A percentile compares a stretch with the other conserved stretches of the same genome.
Evolutionary conservation across 352 stramenopile species (phyloP).

Genomic region (Globisporangium emineosum): DNA sequence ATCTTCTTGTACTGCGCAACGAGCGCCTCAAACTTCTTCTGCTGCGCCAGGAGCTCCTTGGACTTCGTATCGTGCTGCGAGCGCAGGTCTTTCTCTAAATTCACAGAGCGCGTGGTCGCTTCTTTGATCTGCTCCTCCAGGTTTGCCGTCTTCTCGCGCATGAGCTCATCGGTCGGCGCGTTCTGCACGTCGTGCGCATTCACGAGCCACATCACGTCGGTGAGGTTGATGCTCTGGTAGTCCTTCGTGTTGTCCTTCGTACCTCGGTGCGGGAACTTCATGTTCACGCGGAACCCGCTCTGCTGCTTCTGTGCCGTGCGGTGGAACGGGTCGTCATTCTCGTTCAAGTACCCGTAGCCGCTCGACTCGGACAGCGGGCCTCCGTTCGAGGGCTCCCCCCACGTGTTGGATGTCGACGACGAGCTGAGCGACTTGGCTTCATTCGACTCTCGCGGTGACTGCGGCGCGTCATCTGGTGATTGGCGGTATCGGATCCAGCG

Average conservation of each 20-base stretch:
- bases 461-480: conserved; percentile 32
- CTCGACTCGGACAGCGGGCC: conserved; percentile 28
- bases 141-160: conserved; percentile 86
- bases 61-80: conserved; percentile 72
- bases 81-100: conserved; percentile 69
- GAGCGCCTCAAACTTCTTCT: conserved; percentile 79
- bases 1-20: conserved; percentile 83
- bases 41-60: conserved; percentile 61
- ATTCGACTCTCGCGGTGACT: conserved; percentile 50
- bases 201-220: conserved; percentile 81
- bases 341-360: conserved; percentile 37
- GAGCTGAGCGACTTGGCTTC: conserved; percentile 38
- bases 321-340: conserved; percentile 84
- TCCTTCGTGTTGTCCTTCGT: conserved; percentile 89
- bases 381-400: conserved; percentile 37
- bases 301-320: conserved; percentile 84
- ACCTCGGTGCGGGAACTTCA: conserved; percentile 79
- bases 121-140: conserved; percentile 89
- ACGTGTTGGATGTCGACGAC: conserved; percentile 45
- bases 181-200: conserved; percentile 71
- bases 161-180: conserved; percentile 77
- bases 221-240: conserved; percentile 84
- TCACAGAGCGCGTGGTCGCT: conserved; percentile 62
- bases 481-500: conserved; percentile 80
- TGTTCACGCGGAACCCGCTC: conserved; percentile 80